phyloP scores from a whole-genome alignment of 164 flowering plant genomes.

The Vitis cinerea region DNA sequence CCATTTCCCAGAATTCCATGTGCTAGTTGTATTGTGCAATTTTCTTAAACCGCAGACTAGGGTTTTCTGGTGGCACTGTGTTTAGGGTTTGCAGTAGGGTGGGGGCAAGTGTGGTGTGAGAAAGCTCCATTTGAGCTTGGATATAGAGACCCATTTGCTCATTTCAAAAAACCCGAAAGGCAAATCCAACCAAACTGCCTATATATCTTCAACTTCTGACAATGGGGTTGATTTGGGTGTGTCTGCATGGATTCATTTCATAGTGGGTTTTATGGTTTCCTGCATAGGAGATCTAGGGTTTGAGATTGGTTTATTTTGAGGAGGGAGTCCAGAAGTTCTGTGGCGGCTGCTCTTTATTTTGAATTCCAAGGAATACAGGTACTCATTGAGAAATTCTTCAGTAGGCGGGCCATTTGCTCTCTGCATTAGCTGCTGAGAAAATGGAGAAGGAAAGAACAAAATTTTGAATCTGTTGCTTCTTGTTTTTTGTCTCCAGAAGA shows the following conservation, averaged over 20 bases:
- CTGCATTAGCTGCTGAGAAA: background rate
- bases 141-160: constrained; percentile 17
- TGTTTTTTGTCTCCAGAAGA: background rate
- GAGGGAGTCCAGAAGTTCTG: constrained; percentile 1
- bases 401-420: background rate
- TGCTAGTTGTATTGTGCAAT: background rate
- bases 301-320: constrained; percentile 7
- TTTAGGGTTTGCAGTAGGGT: background rate
- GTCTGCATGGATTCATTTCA: constrained; percentile 11
- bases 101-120: background rate
- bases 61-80: background rate
- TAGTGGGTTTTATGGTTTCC: constrained; percentile 17
- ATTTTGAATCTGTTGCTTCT: background rate
- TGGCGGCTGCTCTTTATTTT: constrained; percentile 8
- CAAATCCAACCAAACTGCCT: constrained; percentile 13
- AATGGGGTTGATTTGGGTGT: constrained; percentile 24
- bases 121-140: background rate
- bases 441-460: background rate
- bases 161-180: constrained; percentile 18
- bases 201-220: background rate
- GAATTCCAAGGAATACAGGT: constrained; percentile 15
- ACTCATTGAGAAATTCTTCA: constrained; percentile 1
- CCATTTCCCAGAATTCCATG: constrained; percentile 9
- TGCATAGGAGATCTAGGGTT: constrained; percentile 22
- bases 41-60: background rate